Conservation (phyloP, 2,329 filamentous ascomycete genomes). For the Exophiala spinifera region DNA sequence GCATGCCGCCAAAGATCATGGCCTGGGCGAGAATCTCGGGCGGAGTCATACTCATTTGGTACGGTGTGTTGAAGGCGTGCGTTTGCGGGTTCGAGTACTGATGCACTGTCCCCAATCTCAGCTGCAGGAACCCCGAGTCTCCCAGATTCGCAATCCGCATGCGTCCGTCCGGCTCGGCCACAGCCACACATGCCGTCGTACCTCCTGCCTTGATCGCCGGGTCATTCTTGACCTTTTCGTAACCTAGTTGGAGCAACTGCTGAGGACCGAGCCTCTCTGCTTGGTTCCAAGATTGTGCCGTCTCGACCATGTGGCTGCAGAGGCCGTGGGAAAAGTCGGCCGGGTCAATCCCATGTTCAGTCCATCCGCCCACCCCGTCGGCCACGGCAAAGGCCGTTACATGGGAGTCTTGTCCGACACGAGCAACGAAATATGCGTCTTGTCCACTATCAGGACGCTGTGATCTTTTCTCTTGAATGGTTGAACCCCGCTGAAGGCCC, state of each 20-base stretch:
- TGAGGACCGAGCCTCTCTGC: conserved; percentile 54
- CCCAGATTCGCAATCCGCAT: conserved; percentile 91
- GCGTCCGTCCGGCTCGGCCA: conserved; percentile 68
- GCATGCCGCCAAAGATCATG: conserved; percentile 75
- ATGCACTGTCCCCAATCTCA: conserved; percentile 81
- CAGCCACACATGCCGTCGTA: conserved; percentile 85
- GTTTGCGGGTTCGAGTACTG: conserved; percentile 82
- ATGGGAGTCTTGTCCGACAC: conserved; percentile 67
- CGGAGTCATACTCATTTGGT: conserved; percentile 86
- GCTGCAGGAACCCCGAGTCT: conserved; percentile 87
- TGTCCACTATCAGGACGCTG: conserved; percentile 77
- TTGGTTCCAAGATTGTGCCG: conserved; percentile 58
- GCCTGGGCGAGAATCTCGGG: conserved; percentile 74
- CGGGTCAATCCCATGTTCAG: conserved; percentile 86
- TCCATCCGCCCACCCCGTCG: conserved; percentile 94
- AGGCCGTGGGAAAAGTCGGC: conserved; percentile 92
- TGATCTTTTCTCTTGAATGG: conserved; percentile 56
- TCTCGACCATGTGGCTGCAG: conserved; percentile 86
- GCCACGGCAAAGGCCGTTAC: conserved; percentile 82
- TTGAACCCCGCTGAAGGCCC: conserved; percentile 36
- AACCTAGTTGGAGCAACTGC: conserved; percentile 75
- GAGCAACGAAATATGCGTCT: conserved; percentile 91
- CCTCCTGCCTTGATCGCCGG: conserved; percentile 73
- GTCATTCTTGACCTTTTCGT: conserved; percentile 76
- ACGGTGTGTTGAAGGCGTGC: conserved; percentile 96